Evolutionary conservation across 352 stramenopile genomes (phyloP), one percentile per base, ranked within the genome.

Genomic region (Phytophthora colocasiae): DNA sequence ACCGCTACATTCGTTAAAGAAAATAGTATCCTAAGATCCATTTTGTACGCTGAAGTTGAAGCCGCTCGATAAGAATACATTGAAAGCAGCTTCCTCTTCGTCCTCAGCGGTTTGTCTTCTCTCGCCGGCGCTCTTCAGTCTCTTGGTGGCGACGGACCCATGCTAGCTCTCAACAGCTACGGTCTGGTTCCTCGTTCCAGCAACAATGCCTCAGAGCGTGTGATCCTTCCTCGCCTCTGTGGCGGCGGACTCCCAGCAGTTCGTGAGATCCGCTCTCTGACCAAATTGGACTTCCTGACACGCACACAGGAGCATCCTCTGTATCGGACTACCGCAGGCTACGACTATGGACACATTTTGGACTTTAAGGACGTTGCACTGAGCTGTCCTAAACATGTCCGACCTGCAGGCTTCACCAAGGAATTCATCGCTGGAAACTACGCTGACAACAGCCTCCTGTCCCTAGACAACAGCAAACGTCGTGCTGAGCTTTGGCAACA

Each of bases 341-440:
- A 80, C 63, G 82, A 91, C 54, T 89, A 91, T 47, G 78, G 82
- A 0, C 80, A 76, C 22, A 71, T 79, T 54, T 14, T 89, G 22
- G 82, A 89, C 50, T 75, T 88, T 61, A 69, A 81, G n/a, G 78
- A 89, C 54, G 57, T 64, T 27, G 73, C 76, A 22, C 68, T 83
- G 15, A 85, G 73, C 50, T 82, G 78, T 26, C 82, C 82, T 31
- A 88, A 91, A 59, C 70, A 88, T 59, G 54, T 61, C 12, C 76
- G 77, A 22, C 56, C 63, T 4, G 59, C 63, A 1, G 74, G 47
- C 32, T 91, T 91, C 60, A 88, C 82, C 6, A 76, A 83, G 34
- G 78, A 87, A 22, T 91, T 89, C 47, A 73, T 87, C 14, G 72
- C 80, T 14, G 82, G 82, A 19, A 74, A 57, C 17, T 91, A 81